phyloP scores from a whole-genome alignment of 2,329 filamentous ascomycete species.

The Hypoxylon sp. region DNA sequence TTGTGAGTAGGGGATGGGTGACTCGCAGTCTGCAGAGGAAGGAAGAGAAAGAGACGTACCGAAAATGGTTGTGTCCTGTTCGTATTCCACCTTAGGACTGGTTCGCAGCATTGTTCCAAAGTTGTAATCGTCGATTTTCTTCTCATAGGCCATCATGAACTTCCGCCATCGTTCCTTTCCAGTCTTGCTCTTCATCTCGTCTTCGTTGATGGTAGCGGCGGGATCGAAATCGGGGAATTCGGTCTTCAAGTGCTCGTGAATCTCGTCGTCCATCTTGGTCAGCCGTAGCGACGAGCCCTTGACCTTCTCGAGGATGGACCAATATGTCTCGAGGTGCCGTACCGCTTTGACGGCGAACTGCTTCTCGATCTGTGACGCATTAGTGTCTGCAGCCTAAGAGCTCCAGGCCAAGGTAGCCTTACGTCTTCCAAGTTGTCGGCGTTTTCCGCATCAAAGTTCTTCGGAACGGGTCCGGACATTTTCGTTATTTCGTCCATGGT shows the following conservation, averaged over 20 bases:
- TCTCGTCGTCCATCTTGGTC: constrained; percentile 95
- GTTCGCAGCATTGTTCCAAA: constrained; percentile 93
- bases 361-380: constrained; percentile 85
- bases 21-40: background rate
- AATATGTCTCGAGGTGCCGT: constrained; percentile 97
- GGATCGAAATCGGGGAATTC: constrained; percentile 96
- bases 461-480: constrained; percentile 51
- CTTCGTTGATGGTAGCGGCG: constrained; percentile 82
- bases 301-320: constrained; percentile 91
- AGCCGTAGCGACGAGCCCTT: constrained; percentile 89
- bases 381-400: background rate
- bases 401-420: constrained; percentile 19
- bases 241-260: constrained; percentile 85
- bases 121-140: constrained; percentile 96
- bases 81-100: constrained; percentile 85
- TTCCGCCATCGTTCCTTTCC: constrained; percentile 96
- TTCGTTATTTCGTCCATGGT: constrained; percentile 47
- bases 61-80: constrained; percentile 90
- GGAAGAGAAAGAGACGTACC: constrained; percentile 62
- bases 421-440: constrained; percentile 51
- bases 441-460: constrained; percentile 63
- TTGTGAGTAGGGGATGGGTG: constrained; percentile 60
- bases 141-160: constrained; percentile 94
- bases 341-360: constrained; percentile 99
- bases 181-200: constrained; percentile 96